phyloP scores from a whole-genome alignment of 768 basidiomycete genomes.

The Panus rudis region DNA sequence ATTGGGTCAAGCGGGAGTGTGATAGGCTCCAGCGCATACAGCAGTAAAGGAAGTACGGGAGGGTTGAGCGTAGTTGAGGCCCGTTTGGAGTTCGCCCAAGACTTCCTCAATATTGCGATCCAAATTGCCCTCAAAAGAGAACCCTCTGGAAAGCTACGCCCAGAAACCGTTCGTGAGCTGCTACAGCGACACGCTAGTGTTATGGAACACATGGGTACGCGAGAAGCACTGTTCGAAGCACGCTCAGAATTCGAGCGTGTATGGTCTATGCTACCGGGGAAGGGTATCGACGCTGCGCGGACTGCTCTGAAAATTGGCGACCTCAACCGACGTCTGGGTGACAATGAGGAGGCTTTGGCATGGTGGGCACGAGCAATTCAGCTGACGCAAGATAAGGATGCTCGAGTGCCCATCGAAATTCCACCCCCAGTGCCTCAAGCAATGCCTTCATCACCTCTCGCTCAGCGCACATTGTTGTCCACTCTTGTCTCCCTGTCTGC shows the following conservation, averaged over 20 bases:
- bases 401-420: conserved; percentile 11
- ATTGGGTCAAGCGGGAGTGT: conserved; percentile 33
- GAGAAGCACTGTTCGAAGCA: conserved; percentile 44
- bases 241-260: conserved; percentile 49
- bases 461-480: conserved; percentile 55
- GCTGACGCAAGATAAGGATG: conserved; percentile 31
- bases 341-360: conserved; percentile 42
- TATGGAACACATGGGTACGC: conserved; percentile 55
- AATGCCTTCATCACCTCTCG: conserved; percentile 49
- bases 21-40: conserved; percentile 31
- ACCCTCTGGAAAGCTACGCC: conserved; percentile 34
- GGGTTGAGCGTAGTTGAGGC: conserved; percentile 44
- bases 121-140: conserved; percentile 35
- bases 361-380: conserved; percentile 65
- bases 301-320: conserved; percentile 65
- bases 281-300: conserved; percentile 41
- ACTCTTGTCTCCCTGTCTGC: conserved; percentile 68
- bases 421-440: conserved; percentile 27
- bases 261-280: conserved; percentile 39
- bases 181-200: conserved; percentile 46
- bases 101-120: conserved; percentile 45
- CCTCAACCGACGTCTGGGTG: conserved; percentile 48
- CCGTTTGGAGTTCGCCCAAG: conserved; percentile 46
- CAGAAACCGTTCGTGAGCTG: conserved; percentile 49
- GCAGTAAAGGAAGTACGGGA: conserved; percentile 26